These are phyloP conservation scores for Coemansia sp. DNA, from an alignment of 192 early-diverging fungal species.

Conservation along the genomic window DNA sequence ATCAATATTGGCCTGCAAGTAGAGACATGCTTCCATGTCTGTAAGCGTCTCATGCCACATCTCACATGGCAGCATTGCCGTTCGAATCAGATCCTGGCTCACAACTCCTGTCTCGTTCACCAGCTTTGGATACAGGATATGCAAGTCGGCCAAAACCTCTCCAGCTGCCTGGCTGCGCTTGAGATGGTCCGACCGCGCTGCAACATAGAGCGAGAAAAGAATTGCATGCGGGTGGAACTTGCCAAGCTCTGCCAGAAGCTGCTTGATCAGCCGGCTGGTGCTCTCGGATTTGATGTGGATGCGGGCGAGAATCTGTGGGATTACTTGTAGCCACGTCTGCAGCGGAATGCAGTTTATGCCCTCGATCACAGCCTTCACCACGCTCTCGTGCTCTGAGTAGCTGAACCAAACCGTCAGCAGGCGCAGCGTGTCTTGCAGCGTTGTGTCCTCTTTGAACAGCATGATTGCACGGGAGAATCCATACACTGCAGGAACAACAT, in stretches of 20 bases:
- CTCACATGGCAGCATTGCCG: slow-evolving; percentile 95
- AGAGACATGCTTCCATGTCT: slow-evolving; percentile 84
- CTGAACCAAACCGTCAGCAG: slow-evolving; percentile 97
- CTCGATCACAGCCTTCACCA: slow-evolving; percentile 84
- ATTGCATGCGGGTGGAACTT: slow-evolving; percentile 96
- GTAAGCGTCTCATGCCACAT: slow-evolving; percentile 97
- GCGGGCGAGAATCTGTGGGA: slow-evolving; percentile 97
- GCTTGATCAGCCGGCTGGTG: slow-evolving; percentile 86
- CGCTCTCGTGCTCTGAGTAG: slow-evolving; percentile 88
- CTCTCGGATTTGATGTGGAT: slow-evolving; percentile 84
- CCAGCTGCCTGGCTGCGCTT: slow-evolving; percentile 71
- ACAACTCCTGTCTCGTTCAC: slow-evolving; percentile 93
- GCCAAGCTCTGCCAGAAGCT: slow-evolving; percentile 91
- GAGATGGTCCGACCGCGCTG: slow-evolving; percentile 86
- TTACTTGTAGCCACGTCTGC: slow-evolving; percentile 98
- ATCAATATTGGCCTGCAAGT: slow-evolving; percentile 74
- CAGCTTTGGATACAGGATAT: slow-evolving; percentile 76
- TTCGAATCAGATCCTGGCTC: slow-evolving; percentile 95
- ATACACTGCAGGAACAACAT: slow-evolving; percentile 83
- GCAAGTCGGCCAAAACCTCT: slow-evolving; percentile 92
- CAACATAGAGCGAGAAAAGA: slow-evolving; percentile 96
- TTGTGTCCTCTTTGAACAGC: slow-evolving; percentile 81
- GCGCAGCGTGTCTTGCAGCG: slow-evolving; percentile 95
- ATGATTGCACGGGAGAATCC: slow-evolving; percentile 96
- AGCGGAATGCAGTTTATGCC: slow-evolving; percentile 87